Conservation (phyloP, 2,329 filamentous ascomycete species). For the Aspergillus persii region DNA sequence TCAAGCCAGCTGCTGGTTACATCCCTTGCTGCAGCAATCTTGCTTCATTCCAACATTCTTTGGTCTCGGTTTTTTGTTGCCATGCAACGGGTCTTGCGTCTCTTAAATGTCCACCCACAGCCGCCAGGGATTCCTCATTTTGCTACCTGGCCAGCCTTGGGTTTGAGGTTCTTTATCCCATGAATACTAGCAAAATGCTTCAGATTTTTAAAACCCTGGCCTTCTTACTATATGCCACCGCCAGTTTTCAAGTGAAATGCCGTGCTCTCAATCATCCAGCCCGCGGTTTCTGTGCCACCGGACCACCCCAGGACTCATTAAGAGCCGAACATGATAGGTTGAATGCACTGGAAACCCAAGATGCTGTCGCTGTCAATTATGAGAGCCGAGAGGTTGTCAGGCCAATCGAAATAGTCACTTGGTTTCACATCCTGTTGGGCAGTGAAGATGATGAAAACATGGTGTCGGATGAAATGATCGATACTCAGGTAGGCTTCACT, state of each 20-base stretch:
- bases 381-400: slow-evolving; percentile 18
- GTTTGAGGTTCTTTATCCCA: not conserved
- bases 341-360: slow-evolving; percentile 15
- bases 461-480: slow-evolving; percentile 35
- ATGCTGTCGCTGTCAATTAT: slow-evolving; percentile 6
- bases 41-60: slow-evolving; percentile 10
- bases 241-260: slow-evolving; percentile 17
- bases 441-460: slow-evolving; percentile 26
- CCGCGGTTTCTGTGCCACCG: slow-evolving; percentile 33
- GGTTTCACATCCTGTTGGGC: slow-evolving; percentile 45
- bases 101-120: not conserved
- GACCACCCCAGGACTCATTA: slow-evolving; percentile 26
- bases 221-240: slow-evolving; percentile 20
- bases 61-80: not conserved
- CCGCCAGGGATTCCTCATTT: not conserved
- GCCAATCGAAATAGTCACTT: slow-evolving; percentile 40
- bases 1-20: not conserved
- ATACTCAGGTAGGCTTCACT: slow-evolving; percentile 31
- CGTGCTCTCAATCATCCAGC: slow-evolving; percentile 13
- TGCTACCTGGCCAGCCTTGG: not conserved
- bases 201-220: slow-evolving; percentile 18
- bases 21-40: slow-evolving; percentile 18
- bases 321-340: slow-evolving; percentile 27
- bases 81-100: slow-evolving; percentile 14
- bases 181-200: slow-evolving; percentile 21